These are phyloP conservation scores for Fistulifera solaris DNA, from an alignment of 108 stramenopile genomes.

Conservation along the genomic window DNA sequence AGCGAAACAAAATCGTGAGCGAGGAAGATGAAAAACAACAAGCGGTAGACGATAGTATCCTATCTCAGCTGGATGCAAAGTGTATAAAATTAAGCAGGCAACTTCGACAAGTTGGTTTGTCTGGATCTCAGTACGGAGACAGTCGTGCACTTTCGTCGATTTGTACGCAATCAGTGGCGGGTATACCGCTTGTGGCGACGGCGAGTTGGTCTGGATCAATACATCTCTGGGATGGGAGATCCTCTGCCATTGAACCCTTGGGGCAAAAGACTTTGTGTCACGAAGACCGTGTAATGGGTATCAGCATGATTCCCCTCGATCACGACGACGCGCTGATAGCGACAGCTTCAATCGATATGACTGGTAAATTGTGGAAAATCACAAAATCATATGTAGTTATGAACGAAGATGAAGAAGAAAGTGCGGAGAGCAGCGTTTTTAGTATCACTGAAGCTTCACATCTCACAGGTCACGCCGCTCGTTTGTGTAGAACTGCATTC, in stretches of 20 bases:
- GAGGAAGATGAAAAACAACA: constrained; percentile 28
- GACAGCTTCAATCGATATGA: constrained; percentile 76
- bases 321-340: constrained; percentile 33
- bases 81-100: constrained; percentile 47
- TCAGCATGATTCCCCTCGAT: constrained; percentile 38
- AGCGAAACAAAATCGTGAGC: not conserved
- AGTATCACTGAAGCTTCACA: constrained; percentile 52
- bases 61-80: constrained; percentile 41
- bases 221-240: constrained; percentile 84
- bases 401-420: constrained; percentile 17
- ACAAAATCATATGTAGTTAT: constrained; percentile 17
- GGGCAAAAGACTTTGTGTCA: constrained; percentile 59
- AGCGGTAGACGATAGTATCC: constrained; percentile 16
- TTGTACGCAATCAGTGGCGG: constrained; percentile 28
- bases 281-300: constrained; percentile 80
- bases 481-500: constrained; percentile 86
- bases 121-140: constrained; percentile 83
- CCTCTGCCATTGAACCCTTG: constrained; percentile 52
- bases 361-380: constrained; percentile 69
- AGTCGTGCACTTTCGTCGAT: constrained; percentile 50
- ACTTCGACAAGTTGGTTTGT: constrained; percentile 47
- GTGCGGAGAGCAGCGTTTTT: constrained; percentile 14
- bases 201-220: constrained; percentile 87
- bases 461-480: constrained; percentile 82
- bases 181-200: constrained; percentile 60